Evolutionary conservation across 768 basidiomycete species (phyloP), one percentile per base, ranked within the genome.

Genomic region (Porpolomopsis calyptriformis): DNA sequence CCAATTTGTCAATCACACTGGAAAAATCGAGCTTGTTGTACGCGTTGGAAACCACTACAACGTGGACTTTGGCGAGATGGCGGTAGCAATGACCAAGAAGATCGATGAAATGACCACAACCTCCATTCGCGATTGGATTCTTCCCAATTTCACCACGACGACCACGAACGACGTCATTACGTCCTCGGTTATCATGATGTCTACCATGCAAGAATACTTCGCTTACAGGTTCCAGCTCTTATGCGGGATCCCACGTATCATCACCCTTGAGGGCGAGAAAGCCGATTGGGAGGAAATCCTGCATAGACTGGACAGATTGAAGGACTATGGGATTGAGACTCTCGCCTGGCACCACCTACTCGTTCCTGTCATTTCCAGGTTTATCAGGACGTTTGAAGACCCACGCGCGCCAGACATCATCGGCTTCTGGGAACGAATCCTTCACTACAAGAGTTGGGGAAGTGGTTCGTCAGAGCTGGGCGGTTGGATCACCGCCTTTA

Each of bases 401-500:
- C 63, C 64, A 4, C 27, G 43, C 40, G 52, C 52, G 19, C 48
- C 44, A 1, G 55, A 55, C 25, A 64, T 64, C 45, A 53, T 64
- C 44, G 55, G 58, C 1, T 64, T 64, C 43, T 64, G 63, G 63
- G 57, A 55, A 49, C 59, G 53, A 49, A 55, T 63, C 16, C 56
- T 57, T 1, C 56, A 62, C 37, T 48, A 47, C 29, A 52, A 62
- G 7, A 12, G 36, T 8, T 23, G 18, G 16, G 60, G 53, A 9
- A 60, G 58, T n/a, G 65, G 62, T 1, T 53, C 58, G 3, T 53
- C 53, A 6, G 58, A 53, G 44, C 35, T 66, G 3, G 52, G 60
- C 4, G 65, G 65, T 0, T 66, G 66, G 66, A 64, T 66, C 46
- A 66, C 62, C n/a, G 62, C 65, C 12, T 66, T 67, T 29, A 61